phyloP scores from a whole-genome alignment of 2,329 filamentous ascomycete genomes.

The Fusarium poae region DNA sequence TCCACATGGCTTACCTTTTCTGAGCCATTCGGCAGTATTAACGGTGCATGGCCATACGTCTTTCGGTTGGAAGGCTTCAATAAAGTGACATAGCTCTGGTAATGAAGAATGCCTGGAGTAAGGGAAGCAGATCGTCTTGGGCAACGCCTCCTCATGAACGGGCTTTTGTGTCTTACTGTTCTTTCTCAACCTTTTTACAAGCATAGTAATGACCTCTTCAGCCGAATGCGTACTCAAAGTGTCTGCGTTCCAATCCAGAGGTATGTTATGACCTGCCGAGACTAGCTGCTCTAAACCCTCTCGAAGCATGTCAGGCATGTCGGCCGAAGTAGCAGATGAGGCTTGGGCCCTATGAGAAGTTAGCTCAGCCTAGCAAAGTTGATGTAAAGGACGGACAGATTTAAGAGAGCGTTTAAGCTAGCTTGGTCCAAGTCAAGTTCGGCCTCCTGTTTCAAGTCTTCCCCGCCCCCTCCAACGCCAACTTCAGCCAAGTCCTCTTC shows the following conservation, averaged over 20 bases:
- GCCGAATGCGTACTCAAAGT: constrained; percentile 35
- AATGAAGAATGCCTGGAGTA: constrained; percentile 94
- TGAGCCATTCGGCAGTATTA: constrained; percentile 71
- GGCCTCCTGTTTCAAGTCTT: constrained; percentile 76
- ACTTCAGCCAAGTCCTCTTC: constrained; percentile 77
- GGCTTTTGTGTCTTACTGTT: neutral
- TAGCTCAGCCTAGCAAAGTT: neutral
- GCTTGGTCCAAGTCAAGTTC: constrained; percentile 72
- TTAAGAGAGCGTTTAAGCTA: constrained; percentile 64
- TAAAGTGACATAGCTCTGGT: constrained; percentile 78
- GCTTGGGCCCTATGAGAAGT: constrained; percentile 37
- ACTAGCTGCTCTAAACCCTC: constrained; percentile 31
- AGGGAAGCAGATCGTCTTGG: constrained; percentile 72
- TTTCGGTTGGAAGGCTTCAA: constrained; percentile 75
- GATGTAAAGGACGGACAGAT: constrained; percentile 51
- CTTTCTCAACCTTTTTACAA: constrained; percentile 30
- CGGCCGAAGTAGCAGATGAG: constrained; percentile 16
- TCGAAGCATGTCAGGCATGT: constrained; percentile 23
- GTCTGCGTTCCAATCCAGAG: constrained; percentile 44
- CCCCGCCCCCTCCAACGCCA: constrained; percentile 83
- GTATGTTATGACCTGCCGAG: constrained; percentile 45
- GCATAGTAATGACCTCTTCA: constrained; percentile 13
- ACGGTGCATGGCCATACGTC: constrained; percentile 89
- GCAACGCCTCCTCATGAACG: constrained; percentile 47
- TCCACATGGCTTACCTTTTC: constrained; percentile 55